Base-by-base conservation (phyloP, 2,329 filamentous ascomycete genomes). In the Paecilomyces fulvus region DNA sequence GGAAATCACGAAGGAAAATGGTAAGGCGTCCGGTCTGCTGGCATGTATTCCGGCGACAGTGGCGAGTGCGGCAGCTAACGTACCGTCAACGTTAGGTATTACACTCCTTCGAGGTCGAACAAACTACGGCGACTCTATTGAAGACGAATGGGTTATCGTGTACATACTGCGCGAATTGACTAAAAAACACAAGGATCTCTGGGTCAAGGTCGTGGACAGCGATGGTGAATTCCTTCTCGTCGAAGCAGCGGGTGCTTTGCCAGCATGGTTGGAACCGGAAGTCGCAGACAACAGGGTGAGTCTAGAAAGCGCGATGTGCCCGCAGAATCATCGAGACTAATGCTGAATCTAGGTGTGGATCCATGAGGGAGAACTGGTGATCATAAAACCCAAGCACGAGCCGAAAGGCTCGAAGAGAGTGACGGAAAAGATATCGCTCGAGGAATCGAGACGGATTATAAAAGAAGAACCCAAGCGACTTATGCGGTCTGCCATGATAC, bases 141-240 rank as follows among this genome's bases (percentile, higher is more conserved):
- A 96, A 67, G 94, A 99, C 65, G 95, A 99, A 76, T 99, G 94
- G 95, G 82, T 97, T 5, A 86, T 97, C 58, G 92, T 97, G 20
- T 96, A 92, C 73, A 76, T 97, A 4, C 78, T 99, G 30, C 84
- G 89, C 49, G 87, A 95, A 73, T 75, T 97, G 63, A 92, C 87
- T 63, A 88, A 80, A 63, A 79, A 81, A 37, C 89, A 89, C 64
- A 77, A 83, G 3, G 80, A 87, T 58, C 78, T 91, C 7, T 99
- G 92, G 92, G 82, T 91, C 51, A 85, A 89, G 52, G 81, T 95
- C 3, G 85, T 83, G 58, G 94, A 99, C 70, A 87, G 85, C 52
- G 94, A 97, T 73, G 95, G 95, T 64, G 92, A 99, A 69, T 99
- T 99, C 65, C 80, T 99, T 52, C 83, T 99, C 17, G 87, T 96